Evolutionary conservation across 768 basidiomycete species (phyloP), one percentile per base, ranked within the genome.

Genomic region (Suillus brevipes): DNA sequence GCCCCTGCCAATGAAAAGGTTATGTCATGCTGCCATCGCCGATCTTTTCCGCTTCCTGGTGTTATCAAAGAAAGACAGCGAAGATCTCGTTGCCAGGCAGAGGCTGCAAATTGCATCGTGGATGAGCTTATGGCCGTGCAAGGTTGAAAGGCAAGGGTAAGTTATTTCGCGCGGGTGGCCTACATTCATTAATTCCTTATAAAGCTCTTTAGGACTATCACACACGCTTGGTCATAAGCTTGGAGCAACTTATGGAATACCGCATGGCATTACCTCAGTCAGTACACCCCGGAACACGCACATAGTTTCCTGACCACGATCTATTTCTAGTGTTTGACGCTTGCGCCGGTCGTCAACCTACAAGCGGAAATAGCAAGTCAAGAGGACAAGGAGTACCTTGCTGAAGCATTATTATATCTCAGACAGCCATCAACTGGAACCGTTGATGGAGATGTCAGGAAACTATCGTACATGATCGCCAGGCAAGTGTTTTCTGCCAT

Each of bases 231-330:
- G 91, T 6, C 89, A 92, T 73, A 86, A 83, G 70, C 82, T 91
- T 13, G 91, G 91, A 4, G 90, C 90, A 20, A 79, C 80, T 50
- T 94, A 92, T 70, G 77, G 81, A 60, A 92, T 94, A 63, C 89
- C 91, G 25, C 91, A 94, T 73, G 92, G 92, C 10, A 89, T 92
- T 66, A 92, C 92, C 5, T 92, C 91, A n/a, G 90, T 90, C 66
- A 75, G 85, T 70, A 20, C 61, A 63, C 10, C 18, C 20, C 52
- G 25, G 34, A 47, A 38, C 16, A 5, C 23, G 14, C 13, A n/a
- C 23, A 55, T 16, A 20, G 55, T 64, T 57, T 47, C 55, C 60
- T 57, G 52, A 70, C 40, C 64, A n/a, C 6, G 61, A 28, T 28
- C 3, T 56, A 52, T 61, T 40, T 45, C 42, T 61, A 92, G 90